These are phyloP conservation scores for Aureobasidium mangrovei DNA, from an alignment of 2,329 filamentous ascomycete genomes.

Conservation along the genomic window DNA sequence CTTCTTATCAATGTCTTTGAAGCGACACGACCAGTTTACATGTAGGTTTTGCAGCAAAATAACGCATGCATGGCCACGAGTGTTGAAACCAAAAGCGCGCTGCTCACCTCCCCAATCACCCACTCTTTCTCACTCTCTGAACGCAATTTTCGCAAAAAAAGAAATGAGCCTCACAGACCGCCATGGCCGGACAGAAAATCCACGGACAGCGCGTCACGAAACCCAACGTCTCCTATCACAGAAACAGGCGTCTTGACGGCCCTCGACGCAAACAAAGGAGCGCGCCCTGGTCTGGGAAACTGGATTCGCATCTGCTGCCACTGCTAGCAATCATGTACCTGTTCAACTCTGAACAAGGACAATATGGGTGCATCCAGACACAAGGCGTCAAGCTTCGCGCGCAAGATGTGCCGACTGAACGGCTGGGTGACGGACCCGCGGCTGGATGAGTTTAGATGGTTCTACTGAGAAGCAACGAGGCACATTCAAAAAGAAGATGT, in stretches of 20 bases:
- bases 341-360: constrained; percentile 44
- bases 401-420: constrained; percentile 38
- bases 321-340: constrained; percentile 53
- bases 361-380: constrained; percentile 42
- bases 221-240: constrained; percentile 7
- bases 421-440: constrained; percentile 36
- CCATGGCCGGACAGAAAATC: not conserved
- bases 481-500: not conserved
- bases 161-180: too few species aligned
- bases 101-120: too few species aligned
- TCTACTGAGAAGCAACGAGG: constrained; percentile 19
- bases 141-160: too few species aligned
- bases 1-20: too few species aligned
- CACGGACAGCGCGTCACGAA: not conserved
- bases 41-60: too few species aligned
- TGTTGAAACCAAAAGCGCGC: too few species aligned
- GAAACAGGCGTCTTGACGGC: constrained; percentile 15
- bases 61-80: too few species aligned
- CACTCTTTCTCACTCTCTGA: too few species aligned
- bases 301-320: constrained; percentile 48
- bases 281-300: constrained; percentile 44
- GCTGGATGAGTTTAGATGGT: constrained; percentile 39
- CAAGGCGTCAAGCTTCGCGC: constrained; percentile 50
- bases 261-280: constrained; percentile 39
- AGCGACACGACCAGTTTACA: too few species aligned